Evolutionary conservation across 305 asterid species (phyloP), one percentile per base, ranked within the genome.

Genomic region (Salvia sclarea): DNA sequence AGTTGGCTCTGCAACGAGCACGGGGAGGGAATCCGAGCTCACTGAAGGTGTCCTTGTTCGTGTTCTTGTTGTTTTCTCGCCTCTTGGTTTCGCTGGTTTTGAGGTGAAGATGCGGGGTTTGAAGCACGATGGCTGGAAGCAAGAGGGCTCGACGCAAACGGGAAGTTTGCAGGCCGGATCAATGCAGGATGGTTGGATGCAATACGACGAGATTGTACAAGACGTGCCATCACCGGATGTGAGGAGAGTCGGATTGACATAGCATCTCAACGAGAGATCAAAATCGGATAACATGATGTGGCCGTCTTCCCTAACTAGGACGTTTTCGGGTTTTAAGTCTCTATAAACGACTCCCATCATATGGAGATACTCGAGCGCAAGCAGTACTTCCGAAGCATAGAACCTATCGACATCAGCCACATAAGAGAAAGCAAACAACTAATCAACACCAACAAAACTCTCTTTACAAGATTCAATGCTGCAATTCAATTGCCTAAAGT

Each of bases 281-380:
- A 92, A 92, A 85, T 92, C 98, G 0, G 98, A 92, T 10, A 92
- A 78, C 98, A 92, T 92, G 44, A 92, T 89, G 38, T 93, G 97
- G 31, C 97, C 98, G 70, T 93, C 98, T 45, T 90, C 98, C 66
- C 97, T 82, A 16, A 93, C 96, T 55, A 93, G 74, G 10, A 90
- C 98, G 48, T 93, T 93, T 64, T 93, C 98, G 1, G 98, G 98
- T 80, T 93, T 93, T 40, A 93, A 69, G 82, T 92, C 98, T 38
- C 98, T 53, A 73, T 92, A 92, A 8, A 92, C 86, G 38, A 92
- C 97, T 6, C 98, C 98, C 97, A 92, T 90, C 98, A 92, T 88
- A 67, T 92, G 98, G 17, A 92, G 73, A 66, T 92, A 92, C 75
- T 92, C 98, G 0, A 92, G 86, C 12, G 97, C 96, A 61, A 93